A percentile compares a stretch with the other conserved stretches of the same genome.
Conservation (phyloP, 345 rosid genomes). For the Citrus trifoliata region DNA sequence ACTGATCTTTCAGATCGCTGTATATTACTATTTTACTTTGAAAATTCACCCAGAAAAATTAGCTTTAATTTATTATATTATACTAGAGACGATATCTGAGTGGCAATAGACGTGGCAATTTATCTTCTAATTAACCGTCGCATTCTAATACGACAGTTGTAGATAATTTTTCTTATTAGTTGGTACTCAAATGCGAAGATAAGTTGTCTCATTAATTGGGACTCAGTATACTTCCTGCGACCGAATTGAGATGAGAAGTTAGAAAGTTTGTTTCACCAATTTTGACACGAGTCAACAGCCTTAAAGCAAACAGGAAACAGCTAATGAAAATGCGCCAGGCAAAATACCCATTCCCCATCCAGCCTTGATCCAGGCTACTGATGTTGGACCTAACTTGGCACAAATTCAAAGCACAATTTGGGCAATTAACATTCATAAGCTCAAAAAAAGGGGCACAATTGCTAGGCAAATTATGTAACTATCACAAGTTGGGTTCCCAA, state of each 20-base stretch:
- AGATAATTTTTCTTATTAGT: no score
- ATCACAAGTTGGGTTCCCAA: slow-evolving; percentile 2
- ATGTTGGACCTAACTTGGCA: slow-evolving; percentile 11
- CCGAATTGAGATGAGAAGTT: neutral
- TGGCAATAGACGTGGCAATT: no score
- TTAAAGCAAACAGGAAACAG: neutral
- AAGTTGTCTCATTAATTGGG: no score
- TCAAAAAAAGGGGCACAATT: neutral
- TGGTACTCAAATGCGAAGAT: no score
- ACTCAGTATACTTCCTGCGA: neutral
- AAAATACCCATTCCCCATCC: neutral
- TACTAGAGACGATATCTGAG: no score
- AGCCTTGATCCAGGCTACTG: neutral
- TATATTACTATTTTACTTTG: neutral
- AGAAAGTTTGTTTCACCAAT: neutral
- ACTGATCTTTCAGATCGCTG: neutral
- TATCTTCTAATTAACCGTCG: no score
- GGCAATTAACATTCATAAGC: neutral
- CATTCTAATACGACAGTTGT: no score
- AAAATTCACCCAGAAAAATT: neutral
- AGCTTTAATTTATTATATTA: no score
- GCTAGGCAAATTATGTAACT: neutral
- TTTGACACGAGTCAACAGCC: neutral
- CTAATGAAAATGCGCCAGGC: neutral
- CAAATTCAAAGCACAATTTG: neutral